A percentile compares a stretch with the other conserved stretches of the same genome.
Conservation (phyloP, 106 monocot species). For the Dioscorea dumetorum region DNA sequence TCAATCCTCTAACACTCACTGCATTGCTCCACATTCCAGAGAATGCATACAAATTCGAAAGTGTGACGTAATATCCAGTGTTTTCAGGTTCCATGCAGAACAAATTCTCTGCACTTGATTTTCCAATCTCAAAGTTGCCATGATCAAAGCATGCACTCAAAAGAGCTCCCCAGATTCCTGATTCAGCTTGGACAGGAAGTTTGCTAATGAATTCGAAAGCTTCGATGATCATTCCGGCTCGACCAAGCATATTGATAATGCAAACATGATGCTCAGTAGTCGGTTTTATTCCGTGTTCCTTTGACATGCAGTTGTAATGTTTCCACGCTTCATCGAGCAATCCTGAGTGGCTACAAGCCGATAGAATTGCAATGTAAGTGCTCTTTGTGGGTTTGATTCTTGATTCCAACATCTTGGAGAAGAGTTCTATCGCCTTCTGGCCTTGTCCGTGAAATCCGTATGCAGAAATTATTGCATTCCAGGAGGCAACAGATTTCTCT, state of each 20-base stretch:
- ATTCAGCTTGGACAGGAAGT: constrained; percentile 2
- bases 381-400: constrained; percentile 35
- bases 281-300: constrained; percentile 29
- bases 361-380: constrained; percentile 61
- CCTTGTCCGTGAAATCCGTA: constrained; percentile 61
- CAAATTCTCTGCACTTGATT: constrained; percentile 28
- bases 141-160: constrained; percentile 53
- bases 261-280: constrained; percentile 47
- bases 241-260: constrained; percentile 61
- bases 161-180: constrained; percentile 64
- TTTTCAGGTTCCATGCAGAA: constrained; percentile 41
- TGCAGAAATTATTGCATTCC: constrained; percentile 77
- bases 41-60: constrained; percentile 50
- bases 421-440: constrained; percentile 36
- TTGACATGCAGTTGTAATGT: constrained; percentile 36
- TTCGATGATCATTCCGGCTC: constrained; percentile 40
- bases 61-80: constrained; percentile 56
- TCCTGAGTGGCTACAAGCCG: constrained; percentile 69
- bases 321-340: constrained; percentile 55
- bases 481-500: constrained; percentile 48
- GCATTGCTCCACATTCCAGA: constrained; percentile 52
- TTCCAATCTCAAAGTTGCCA: constrained; percentile 29
- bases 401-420: constrained; percentile 31
- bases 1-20: constrained; percentile 25
- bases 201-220: constrained; percentile 34